These are phyloP conservation scores for Gamsiella multidivaricata DNA, from an alignment of 192 early-diverging fungal species.

Conservation along the genomic window DNA sequence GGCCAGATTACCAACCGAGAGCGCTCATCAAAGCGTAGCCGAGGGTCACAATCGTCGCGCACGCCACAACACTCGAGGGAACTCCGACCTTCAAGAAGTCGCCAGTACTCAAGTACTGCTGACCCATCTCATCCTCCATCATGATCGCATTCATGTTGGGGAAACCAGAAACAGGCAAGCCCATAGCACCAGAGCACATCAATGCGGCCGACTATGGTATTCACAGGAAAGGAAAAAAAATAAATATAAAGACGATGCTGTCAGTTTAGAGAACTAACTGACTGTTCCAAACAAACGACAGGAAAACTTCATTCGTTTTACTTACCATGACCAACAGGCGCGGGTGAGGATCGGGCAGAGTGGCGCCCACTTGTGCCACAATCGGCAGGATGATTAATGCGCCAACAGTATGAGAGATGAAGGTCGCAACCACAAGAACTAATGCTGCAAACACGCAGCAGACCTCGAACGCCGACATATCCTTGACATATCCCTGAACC, in stretches of 20 bases:
- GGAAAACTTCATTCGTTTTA: no score
- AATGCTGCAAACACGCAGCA: constrained; percentile 81
- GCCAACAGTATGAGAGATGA: constrained; percentile 96
- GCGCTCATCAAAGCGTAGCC: constrained; percentile 81
- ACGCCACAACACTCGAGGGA: constrained; percentile 78
- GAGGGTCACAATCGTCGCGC: constrained; percentile 74
- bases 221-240: neutral
- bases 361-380: constrained; percentile 86
- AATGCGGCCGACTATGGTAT: constrained; percentile 69
- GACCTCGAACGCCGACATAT: constrained; percentile 76
- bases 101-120: constrained; percentile 79
- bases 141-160: constrained; percentile 98
- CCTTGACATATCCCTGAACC: constrained; percentile 74
- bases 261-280: neutral
- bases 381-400: constrained; percentile 97
- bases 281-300: neutral
- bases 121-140: constrained; percentile 88
- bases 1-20: constrained; percentile 65
- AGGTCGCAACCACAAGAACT: constrained; percentile 87
- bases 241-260: neutral
- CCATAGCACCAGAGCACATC: constrained; percentile 92
- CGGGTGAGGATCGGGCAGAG: constrained; percentile 74
- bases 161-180: constrained; percentile 92
- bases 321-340: constrained; percentile 52
- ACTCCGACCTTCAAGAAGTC: constrained; percentile 91